Base-by-base conservation (phyloP, 2,329 filamentous ascomycete genomes). In the Graphilbum ipis-grandicollis region DNA sequence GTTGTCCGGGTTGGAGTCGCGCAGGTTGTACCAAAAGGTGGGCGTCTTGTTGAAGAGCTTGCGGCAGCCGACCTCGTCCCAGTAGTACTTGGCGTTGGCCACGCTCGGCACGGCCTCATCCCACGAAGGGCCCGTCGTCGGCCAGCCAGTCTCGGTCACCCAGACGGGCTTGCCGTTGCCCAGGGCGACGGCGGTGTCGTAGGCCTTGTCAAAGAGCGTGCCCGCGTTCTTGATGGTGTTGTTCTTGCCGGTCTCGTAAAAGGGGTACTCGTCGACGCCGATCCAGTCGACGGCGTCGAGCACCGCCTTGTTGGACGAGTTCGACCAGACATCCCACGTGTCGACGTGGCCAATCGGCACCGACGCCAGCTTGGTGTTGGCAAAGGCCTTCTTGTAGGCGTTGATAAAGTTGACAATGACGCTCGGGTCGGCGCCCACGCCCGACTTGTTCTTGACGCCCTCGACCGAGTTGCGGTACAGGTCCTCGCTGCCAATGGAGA, bases 401-500 rank as follows among this genome's bases (percentile, higher is more conserved):
- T 63, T 53, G 58, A 85, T 80, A 60, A 79, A 83, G 48, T 58
- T 55, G 50, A 77, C 62, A 21, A 85, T 58, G 37, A 61, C 60
- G 25, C 67, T 53, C 32, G 78, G 75, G 39, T 63, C 56, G 43
- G 66, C 62, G 48, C 78, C 79, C 10, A 68, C 49, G 35, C 74
- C 75, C 9, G 67, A 66, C 43, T 75, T 60, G 60, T 75, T 75
- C 51, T 66, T 58, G 43, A 71, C 60, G 37, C 78, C 78, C 18
- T 68, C 77, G 18, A 63, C 65, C 7, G 63, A 67, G 53, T 58
- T 57, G 38, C 75, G 66, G 64, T 79, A 80, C 30, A 79, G 59
- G 48, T 78, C 73, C 60, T 80, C 75, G 48, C 65, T 71, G 31
- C 75, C 75, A 36, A 79, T 72, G 41, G 68, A 73, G 47, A 78